A percentile compares a stretch with the other conserved stretches of the same genome.
Conservation (phyloP, 148 eudicot species). For the Pouteria glomerata region DNA sequence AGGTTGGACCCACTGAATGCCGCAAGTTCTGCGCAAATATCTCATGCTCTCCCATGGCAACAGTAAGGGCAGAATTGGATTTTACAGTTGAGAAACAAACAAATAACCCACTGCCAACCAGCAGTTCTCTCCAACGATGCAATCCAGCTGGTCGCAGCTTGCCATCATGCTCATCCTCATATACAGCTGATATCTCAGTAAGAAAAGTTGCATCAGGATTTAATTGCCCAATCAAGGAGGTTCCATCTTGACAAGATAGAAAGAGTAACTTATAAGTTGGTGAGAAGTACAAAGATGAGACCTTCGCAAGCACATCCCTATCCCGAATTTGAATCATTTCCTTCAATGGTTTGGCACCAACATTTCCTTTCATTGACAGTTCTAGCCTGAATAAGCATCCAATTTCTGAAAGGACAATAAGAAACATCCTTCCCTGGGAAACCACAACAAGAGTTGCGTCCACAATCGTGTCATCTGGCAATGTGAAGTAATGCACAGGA, state of each 20-base stretch:
- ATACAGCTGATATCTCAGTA: conserved; percentile 54
- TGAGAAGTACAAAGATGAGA: conserved; percentile 79
- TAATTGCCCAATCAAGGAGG: conserved; percentile 69
- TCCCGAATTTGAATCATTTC: conserved; percentile 58
- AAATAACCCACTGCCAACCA: conserved; percentile 77
- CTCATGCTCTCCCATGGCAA: conserved; percentile 70
- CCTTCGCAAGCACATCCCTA: conserved; percentile 52
- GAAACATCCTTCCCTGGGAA: conserved; percentile 68
- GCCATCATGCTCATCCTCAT: conserved; percentile 78
- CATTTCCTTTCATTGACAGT: conserved; percentile 63
- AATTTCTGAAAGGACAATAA: conserved; percentile 76
- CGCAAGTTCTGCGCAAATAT: conserved; percentile 73
- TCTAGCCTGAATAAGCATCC: conserved; percentile 86
- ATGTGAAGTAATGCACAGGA: conserved; percentile 85
- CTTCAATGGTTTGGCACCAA: conserved; percentile 67
- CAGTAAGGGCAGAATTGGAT: conserved; percentile 69
- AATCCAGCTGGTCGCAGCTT: conserved; percentile 77
- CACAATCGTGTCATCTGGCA: conserved; percentile 68
- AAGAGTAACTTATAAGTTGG: conserved; percentile 72
- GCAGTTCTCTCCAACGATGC: conserved; percentile 90
- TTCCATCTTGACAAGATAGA: conserved; percentile 92
- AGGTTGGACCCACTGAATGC: conserved; percentile 80
- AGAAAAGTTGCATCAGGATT: conserved; percentile 62
- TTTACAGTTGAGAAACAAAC: conserved; percentile 82
- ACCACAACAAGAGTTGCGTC: conserved; percentile 78